Conservation (phyloP, 805 yeast genomes). For the Lipomyces orientalis region DNA sequence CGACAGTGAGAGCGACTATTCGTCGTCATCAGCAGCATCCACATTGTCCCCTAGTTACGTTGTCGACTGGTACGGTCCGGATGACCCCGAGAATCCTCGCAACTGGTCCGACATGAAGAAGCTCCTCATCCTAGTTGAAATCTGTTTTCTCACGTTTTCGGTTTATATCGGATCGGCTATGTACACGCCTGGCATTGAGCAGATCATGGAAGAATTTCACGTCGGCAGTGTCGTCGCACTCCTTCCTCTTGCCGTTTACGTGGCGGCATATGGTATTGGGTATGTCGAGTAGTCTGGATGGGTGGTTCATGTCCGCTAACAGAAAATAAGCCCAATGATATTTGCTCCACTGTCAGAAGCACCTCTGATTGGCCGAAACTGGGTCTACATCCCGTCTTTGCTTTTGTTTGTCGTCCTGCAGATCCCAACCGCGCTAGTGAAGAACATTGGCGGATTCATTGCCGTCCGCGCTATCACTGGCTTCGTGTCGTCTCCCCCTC, state of each 20-base stretch:
- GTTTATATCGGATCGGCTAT: slow-evolving; percentile 64
- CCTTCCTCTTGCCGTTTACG: slow-evolving; percentile 60
- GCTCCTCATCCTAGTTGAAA: slow-evolving; percentile 48
- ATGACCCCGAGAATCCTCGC: too few species aligned
- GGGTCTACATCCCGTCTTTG: slow-evolving; percentile 24
- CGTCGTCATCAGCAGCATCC: background rate
- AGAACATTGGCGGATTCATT: too few species aligned
- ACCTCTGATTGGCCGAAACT: slow-evolving; percentile 59
- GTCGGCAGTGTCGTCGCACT: slow-evolving; percentile 54
- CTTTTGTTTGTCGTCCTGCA: too few species aligned
- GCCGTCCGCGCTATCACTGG: slow-evolving; percentile 45
- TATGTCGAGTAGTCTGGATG: background rate
- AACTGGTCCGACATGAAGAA: slow-evolving; percentile 39
- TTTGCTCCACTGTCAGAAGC: slow-evolving; percentile 66
- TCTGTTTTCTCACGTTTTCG: slow-evolving; percentile 55
- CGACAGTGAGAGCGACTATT: slow-evolving; percentile 44
- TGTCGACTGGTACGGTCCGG: too few species aligned
- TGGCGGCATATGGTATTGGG: slow-evolving; percentile 61
- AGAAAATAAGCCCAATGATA: slow-evolving; percentile 62
- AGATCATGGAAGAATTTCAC: slow-evolving; percentile 53
- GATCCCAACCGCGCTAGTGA: too few species aligned
- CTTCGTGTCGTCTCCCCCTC: slow-evolving; percentile 61
- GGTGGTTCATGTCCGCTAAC: slow-evolving; percentile 52
- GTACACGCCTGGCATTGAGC: slow-evolving; percentile 57
- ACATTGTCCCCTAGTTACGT: too few species aligned